Percentiles rank a stretch among this genome's conserved stretches.
phyloP scores from a whole-genome alignment of 352 stramenopile species.

The Pythium dissimile region DNA sequence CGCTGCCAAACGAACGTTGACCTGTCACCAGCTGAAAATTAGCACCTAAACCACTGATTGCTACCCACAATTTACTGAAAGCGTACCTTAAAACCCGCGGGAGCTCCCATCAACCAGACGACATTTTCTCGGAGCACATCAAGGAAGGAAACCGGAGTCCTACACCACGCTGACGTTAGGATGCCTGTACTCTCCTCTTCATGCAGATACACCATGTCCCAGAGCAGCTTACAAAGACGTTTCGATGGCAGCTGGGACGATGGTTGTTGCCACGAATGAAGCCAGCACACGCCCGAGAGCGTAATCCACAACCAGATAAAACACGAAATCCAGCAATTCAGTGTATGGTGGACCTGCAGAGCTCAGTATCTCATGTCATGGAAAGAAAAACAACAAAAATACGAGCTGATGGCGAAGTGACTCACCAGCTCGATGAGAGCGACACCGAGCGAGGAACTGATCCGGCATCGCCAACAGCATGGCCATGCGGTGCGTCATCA shows the following conservation, averaged over 20 bases:
- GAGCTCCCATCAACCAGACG: slow-evolving; percentile 70
- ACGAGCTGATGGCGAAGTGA: too few relatives aligned
- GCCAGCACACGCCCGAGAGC: slow-evolving; percentile 18
- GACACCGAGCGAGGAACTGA: slow-evolving; percentile 8
- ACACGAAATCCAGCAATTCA: not conserved
- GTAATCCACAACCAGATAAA: slow-evolving; percentile 9
- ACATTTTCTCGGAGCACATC: slow-evolving; percentile 50
- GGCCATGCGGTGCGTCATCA: slow-evolving; percentile 2
- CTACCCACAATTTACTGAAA: not conserved
- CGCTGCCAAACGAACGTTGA: slow-evolving; percentile 88
- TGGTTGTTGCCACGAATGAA: slow-evolving; percentile 2
- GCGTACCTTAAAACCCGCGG: slow-evolving; percentile 74
- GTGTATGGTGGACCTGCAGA: not conserved
- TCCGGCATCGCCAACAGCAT: not conserved
- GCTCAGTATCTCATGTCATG: too few relatives aligned
- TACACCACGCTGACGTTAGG: not conserved
- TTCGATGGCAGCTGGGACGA: slow-evolving; percentile 1
- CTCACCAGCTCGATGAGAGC: not conserved
- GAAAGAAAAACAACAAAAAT: not conserved
- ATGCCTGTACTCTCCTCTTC: too few relatives aligned
- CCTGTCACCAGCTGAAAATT: slow-evolving; percentile 15
- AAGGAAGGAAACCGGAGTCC: slow-evolving; percentile 24
- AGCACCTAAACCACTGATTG: not conserved
- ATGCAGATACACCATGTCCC: too few relatives aligned
- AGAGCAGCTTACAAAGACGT: not conserved